These are phyloP conservation scores for Mycena metata DNA, from an alignment of 768 basidiomycete species.

Conservation along the genomic window DNA sequence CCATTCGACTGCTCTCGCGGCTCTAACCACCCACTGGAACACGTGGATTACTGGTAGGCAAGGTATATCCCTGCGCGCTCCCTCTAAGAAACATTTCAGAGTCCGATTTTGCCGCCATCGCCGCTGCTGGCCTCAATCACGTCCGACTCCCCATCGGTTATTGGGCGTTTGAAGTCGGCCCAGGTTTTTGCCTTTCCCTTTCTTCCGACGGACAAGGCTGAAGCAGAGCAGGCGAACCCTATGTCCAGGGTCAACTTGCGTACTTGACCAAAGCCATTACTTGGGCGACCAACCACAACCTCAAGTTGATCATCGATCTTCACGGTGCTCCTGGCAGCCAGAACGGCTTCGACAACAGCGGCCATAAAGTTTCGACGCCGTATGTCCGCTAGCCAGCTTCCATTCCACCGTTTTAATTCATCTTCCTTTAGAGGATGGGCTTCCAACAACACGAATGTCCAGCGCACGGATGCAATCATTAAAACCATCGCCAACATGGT, in stretches of 20 bases:
- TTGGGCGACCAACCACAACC: conserved; percentile 77
- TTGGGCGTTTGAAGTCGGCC: conserved; percentile 88
- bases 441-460: conserved; percentile 71
- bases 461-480: conserved; percentile 77
- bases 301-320: conserved; percentile 89
- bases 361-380: conserved; percentile 71
- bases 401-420: conserved; percentile 21
- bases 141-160: conserved; percentile 90
- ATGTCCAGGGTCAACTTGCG: conserved; percentile 79
- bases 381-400: conserved; percentile 43
- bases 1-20: conserved; percentile 59
- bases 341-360: conserved; percentile 90
- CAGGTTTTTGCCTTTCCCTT: neutral
- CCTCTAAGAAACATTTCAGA: no score
- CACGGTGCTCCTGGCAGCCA: conserved; percentile 87
- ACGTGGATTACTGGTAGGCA: conserved; percentile 93
- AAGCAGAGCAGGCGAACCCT: conserved; percentile 71
- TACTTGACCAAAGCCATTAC: conserved; percentile 75
- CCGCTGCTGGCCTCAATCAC: conserved; percentile 84
- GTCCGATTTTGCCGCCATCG: conserved; percentile 80
- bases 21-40: conserved; percentile 79
- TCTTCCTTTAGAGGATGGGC: conserved; percentile 69
- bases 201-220: neutral
- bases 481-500: conserved; percentile 73
- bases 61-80: no score